These are phyloP conservation scores for Perilla frutescens DNA, from an alignment of 257 asterid species.

Conservation along the genomic window DNA sequence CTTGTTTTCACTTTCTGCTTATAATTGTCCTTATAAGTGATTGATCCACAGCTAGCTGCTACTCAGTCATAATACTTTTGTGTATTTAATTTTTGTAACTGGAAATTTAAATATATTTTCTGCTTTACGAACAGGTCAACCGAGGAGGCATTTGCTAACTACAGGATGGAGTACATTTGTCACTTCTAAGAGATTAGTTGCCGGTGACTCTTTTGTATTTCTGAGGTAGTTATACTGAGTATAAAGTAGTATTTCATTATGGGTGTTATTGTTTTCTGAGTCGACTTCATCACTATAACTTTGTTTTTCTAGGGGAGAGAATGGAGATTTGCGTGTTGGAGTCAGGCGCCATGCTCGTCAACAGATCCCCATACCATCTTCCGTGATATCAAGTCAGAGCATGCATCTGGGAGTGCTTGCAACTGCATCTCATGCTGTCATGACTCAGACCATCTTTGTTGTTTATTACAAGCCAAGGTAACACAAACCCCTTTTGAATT, in stretches of 20 bases:
- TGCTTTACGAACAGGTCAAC: conserved; percentile 62
- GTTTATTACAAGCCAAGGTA: conserved; percentile 90
- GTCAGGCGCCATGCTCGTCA: conserved; percentile 65
- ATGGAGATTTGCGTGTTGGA: conserved; percentile 76
- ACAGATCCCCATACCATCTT: conserved; percentile 74
- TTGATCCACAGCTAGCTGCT: background rate
- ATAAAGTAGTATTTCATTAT: background rate
- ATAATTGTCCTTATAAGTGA: conserved; percentile 4
- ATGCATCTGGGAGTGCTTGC: conserved; percentile 91
- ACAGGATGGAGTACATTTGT: conserved; percentile 92
- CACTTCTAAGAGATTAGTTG: conserved; percentile 72
- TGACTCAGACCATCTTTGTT: conserved; percentile 62
- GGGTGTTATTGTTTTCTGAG: background rate
- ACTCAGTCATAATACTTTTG: background rate
- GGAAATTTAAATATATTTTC: conserved; percentile 18
- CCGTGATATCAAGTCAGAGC: conserved; percentile 86
- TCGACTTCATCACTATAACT: conserved; percentile 14
- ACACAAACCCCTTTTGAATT: conserved; percentile 9
- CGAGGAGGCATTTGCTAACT: conserved; percentile 84
- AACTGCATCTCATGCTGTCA: conserved; percentile 78
- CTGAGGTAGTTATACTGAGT: conserved; percentile 51
- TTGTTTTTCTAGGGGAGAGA: conserved; percentile 58
- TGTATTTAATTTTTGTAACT: background rate
- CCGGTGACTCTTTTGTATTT: conserved; percentile 81
- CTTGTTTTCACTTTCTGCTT: background rate